Evolutionary conservation across 371 early-diverging fungal genomes (phyloP).

Genomic region (Apophysomyces trapeziformis): DNA sequence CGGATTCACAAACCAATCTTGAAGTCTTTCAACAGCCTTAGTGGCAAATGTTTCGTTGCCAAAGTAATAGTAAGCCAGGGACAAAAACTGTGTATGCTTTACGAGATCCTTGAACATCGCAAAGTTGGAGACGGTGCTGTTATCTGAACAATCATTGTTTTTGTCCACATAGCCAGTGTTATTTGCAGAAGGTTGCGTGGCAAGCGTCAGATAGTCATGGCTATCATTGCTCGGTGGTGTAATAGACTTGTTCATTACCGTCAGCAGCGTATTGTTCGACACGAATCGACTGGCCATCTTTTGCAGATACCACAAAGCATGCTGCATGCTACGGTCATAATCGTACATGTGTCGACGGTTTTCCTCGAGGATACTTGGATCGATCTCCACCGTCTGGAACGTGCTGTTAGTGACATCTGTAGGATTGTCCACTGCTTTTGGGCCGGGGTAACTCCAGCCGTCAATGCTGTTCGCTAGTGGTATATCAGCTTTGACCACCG

Average conservation of each 20-base stretch:
- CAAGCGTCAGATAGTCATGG: constrained; percentile 62
- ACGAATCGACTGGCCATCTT: constrained; percentile 27
- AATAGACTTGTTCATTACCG: constrained; percentile 53
- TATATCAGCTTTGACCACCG: neutral
- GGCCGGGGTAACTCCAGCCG: constrained; percentile 26
- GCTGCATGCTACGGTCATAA: constrained; percentile 28
- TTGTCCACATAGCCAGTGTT: constrained; percentile 49
- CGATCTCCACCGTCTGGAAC: constrained; percentile 10
- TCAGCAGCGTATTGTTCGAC: constrained; percentile 38
- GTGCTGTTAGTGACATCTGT: constrained; percentile 12
- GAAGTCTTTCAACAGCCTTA: constrained; percentile 40
- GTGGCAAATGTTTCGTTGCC: constrained; percentile 50
- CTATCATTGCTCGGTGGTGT: constrained; percentile 47
- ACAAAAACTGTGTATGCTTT: constrained; percentile 46
- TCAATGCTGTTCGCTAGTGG: neutral
- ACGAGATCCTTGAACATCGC: constrained; percentile 42
- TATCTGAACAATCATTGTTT: constrained; percentile 58
- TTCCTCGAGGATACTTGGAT: constrained; percentile 8
- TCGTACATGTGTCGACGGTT: constrained; percentile 29
- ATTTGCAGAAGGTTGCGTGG: constrained; percentile 59
- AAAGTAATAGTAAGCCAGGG: constrained; percentile 58
- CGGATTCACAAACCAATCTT: constrained; percentile 57
- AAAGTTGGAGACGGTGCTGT: constrained; percentile 47
- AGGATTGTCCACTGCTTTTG: constrained; percentile 22
- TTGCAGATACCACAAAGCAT: constrained; percentile 34